phyloP scores from a whole-genome alignment of 2,329 filamentous ascomycete genomes.

The Botrytis galanthina region DNA sequence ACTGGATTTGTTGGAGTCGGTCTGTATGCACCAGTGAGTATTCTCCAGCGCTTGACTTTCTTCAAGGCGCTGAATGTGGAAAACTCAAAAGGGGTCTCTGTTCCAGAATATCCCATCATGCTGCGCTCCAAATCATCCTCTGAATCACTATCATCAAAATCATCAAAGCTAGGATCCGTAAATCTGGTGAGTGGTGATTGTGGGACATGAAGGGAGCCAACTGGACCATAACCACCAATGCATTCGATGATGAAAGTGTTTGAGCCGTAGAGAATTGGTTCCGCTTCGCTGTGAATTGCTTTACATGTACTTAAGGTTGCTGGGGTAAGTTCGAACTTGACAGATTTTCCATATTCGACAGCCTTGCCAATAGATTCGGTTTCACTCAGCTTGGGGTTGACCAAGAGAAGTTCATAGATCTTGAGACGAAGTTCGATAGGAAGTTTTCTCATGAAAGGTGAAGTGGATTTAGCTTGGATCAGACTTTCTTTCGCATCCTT shows the following conservation, averaged over 20 bases:
- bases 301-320: conserved; percentile 15
- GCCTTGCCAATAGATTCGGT: not conserved
- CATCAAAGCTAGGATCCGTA: not conserved
- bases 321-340: conserved; percentile 16
- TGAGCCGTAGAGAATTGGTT: conserved; percentile 16
- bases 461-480: not conserved
- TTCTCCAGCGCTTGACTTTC: conserved; percentile 17
- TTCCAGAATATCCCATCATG: not conserved
- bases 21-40: conserved; percentile 13
- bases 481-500: not conserved
- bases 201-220: not conserved
- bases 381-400: conserved; percentile 16
- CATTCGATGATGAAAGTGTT: conserved; percentile 22
- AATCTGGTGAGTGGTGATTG: conserved; percentile 20
- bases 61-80: not conserved
- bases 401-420: conserved; percentile 20
- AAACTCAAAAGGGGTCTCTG: conserved; percentile 12
- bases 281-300: conserved; percentile 20
- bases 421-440: conserved; percentile 18
- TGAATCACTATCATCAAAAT: not conserved
- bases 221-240: conserved; percentile 16
- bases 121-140: not conserved
- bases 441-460: conserved; percentile 17
- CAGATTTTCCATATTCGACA: not conserved
- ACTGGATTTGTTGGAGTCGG: not conserved